Evolutionary conservation across 352 stramenopile genomes (phyloP), one percentile per base, ranked within the genome.

Genomic region (Phytopythium boreale): DNA sequence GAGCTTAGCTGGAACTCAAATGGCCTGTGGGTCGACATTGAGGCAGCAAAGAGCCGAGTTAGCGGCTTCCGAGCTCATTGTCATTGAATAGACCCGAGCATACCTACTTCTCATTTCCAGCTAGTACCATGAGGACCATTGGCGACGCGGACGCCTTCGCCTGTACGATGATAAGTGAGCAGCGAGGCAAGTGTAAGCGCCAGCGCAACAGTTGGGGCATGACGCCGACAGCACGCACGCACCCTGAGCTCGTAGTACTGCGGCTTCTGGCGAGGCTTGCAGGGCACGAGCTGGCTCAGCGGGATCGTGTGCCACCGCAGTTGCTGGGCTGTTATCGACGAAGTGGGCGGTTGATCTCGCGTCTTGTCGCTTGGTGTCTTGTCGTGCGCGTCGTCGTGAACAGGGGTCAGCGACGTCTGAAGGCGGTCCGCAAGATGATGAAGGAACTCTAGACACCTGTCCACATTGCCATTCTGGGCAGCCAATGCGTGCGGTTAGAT

Each of bases 191-290:
- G 24, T 50, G 27, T 62, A 24, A 17, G 37, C 20, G 49, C 5
- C 22, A n/a, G 19, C 24, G 60, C 22, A 49, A 49, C 15, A 20
- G 19, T 24, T 11, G 19, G 5, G 8, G 8, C 7, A 19, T 24
- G n/a, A n/a, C n/a, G n/a, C n/a, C n/a, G n/a, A n/a, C n/a, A n/a
- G n/a, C n/a, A n/a, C n/a, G n/a, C n/a, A n/a, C 43, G 44, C 43
- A 80, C 67, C 58, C 84, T 80, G 19, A 89, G 60, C 36, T 85
- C 76, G 22, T 77, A 77, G 61, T 78, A 82, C 56, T 80, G 66
- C 0, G 76, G 66, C 14, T 69, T 69, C 9, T 51, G 44, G 5
- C 46, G 57, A n/a, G 84, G 56, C 17, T 67, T 62, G 49, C 70
- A 79, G 4, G 77, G 76, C n/a, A 65, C 60, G 12, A 89, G 66